Evolutionary conservation across 2,329 filamentous ascomycete genomes (phyloP), one percentile per base, ranked within the genome.

Genomic region (Cladophialophora immunda): DNA sequence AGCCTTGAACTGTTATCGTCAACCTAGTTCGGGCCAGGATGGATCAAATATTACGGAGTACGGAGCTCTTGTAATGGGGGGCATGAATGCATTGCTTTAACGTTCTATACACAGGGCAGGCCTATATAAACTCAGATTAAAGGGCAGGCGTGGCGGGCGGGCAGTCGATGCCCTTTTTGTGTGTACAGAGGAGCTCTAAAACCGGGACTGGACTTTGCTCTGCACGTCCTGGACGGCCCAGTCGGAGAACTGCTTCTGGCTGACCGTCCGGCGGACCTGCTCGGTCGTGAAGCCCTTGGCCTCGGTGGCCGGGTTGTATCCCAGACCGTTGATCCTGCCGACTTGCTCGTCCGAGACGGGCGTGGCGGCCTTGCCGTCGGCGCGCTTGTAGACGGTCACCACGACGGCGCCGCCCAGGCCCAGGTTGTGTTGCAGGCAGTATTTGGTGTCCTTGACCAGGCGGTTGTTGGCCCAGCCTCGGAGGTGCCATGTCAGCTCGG

Each of bases 381-480:
- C 90, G 17, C 94, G 87, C 80, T 89, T 89, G 79, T 97, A 97
- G 2, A 98, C 91, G 0, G 92, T 94, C 25, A 95, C 92, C 0
- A 98, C 94, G 1, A 89, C 93, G 2, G 94, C 94, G 62, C 95
- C 95, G 15, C 94, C 94, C 4, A 98, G 84, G 0, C 94, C 95
- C 1, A 98, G 85, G 76, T 98, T 98, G 78, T 98, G 95, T 83
- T 97, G 94, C 71, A 98, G 82, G 65, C 91, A 92, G 66, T 88
- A 88, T 68, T 82, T 87, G 0, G 93, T 95, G 65, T 85, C 84
- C 22, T 87, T 82, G 1, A 91, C 85, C 17, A 88, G 82, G 47
- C 94, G 86, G 83, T 97, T 97, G 80, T 95, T 97, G 22, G 94
- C 94, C 94, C 94, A 97, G 13, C 94, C 94, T 71, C 94, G 88